phyloP scores from a whole-genome alignment of 2,329 filamentous ascomycete species.

The Sphaerulina musiva region DNA sequence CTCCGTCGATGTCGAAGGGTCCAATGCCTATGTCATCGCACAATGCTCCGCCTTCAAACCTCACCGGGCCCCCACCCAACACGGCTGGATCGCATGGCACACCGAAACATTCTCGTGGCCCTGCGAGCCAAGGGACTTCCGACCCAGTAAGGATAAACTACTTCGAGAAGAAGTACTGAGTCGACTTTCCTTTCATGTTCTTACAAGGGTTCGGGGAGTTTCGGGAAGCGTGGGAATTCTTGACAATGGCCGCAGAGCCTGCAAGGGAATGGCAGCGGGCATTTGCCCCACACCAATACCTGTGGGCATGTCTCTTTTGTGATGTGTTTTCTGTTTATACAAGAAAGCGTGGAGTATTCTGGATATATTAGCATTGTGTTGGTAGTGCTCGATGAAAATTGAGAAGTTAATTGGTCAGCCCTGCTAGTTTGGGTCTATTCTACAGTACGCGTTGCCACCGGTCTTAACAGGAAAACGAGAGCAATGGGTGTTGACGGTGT shows the following conservation, averaged over 20 bases:
- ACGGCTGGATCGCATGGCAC: conserved; percentile 13
- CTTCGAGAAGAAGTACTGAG: conserved; percentile 16
- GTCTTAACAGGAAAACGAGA: too few species aligned
- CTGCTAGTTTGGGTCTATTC: too few species aligned
- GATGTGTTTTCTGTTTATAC: conserved; percentile 1
- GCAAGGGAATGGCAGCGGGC: conserved; percentile 8
- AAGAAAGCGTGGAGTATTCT: conserved; percentile 16
- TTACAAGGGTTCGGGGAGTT: conserved; percentile 3
- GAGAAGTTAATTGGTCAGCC: conserved; percentile 1
- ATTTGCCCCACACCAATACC: conserved; percentile 14
- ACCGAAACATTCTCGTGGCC: conserved; percentile 22
- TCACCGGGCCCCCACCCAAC: not conserved
- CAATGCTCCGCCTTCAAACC: not conserved
- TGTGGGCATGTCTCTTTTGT: conserved; percentile 16
- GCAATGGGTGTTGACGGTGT: too few species aligned
- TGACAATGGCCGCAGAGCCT: not conserved
- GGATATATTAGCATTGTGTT: conserved; percentile 14
- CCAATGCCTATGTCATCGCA: not conserved
- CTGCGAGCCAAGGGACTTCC: conserved; percentile 23
- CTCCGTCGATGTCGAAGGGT: conserved; percentile 3
- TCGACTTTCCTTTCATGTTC: conserved; percentile 11
- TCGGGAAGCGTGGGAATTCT: conserved; percentile 1
- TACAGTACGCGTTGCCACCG: too few species aligned
- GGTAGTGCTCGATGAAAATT: conserved; percentile 6
- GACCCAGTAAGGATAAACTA: conserved; percentile 7